Conservation (phyloP, 1,284 basidiomycete species). For the Phellinidium pouzarii region DNA sequence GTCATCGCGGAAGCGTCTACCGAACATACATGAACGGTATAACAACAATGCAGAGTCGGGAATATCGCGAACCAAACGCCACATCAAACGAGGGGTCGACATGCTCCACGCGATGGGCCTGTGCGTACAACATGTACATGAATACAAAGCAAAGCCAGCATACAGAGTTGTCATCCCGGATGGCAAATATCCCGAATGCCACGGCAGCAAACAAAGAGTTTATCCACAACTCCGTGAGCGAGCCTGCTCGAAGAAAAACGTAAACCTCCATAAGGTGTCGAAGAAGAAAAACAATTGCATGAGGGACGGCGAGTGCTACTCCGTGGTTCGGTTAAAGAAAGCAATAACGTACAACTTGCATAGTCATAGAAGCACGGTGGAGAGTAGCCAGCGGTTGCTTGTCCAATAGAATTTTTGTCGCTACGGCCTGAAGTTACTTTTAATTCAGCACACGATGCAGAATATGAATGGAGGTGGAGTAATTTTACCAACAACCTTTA, state of each 20-base stretch:
- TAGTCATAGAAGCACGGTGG: not conserved
- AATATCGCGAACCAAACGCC: too few relatives aligned
- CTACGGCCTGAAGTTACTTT: too few relatives aligned
- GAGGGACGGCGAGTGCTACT: not conserved
- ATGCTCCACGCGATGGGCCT: not conserved
- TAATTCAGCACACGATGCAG: too few relatives aligned
- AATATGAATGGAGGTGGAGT: not conserved
- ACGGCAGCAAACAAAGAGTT: slow-evolving; percentile 7
- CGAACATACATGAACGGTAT: not conserved
- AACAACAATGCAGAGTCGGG: slow-evolving; percentile 5
- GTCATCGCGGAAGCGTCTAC: slow-evolving; percentile 13
- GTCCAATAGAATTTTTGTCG: not conserved
- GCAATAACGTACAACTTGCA: not conserved
- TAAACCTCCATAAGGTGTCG: not conserved
- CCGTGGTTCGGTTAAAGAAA: not conserved
- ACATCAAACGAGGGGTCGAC: not conserved
- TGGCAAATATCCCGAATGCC: not conserved
- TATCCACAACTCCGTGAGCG: not conserved
- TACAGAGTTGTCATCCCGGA: not conserved
- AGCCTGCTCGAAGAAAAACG: slow-evolving; percentile 10
- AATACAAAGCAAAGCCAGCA: not conserved
- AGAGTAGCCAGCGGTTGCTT: not conserved
- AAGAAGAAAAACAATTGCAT: not conserved
- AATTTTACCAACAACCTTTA: not conserved
- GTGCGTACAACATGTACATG: not conserved